Evolutionary conservation across 768 basidiomycete species (phyloP).

Genomic region (Rhodosporidiobolus odoratus): DNA sequence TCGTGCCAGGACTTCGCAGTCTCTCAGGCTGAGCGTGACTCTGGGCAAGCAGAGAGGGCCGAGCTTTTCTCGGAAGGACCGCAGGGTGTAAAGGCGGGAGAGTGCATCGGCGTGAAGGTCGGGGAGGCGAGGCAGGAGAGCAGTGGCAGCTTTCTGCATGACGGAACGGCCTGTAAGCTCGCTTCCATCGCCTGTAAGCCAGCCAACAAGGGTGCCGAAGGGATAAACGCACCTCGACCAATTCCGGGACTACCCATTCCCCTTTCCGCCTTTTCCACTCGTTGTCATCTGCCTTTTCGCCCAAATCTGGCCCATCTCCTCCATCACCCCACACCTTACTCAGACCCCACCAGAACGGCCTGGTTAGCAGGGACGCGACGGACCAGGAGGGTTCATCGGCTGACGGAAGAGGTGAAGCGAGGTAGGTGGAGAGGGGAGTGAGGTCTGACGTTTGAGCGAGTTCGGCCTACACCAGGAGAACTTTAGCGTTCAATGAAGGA

Average conservation of each 20-base stretch:
- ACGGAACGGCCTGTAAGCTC: too few relatives aligned
- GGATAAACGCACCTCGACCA: constrained; percentile 25
- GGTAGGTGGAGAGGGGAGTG: constrained; percentile 7
- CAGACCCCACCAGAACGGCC: constrained; percentile 34
- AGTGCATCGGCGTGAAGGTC: constrained; percentile 25
- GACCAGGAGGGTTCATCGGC: background rate
- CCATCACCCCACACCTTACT: constrained; percentile 11
- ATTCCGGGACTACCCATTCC: constrained; percentile 25
- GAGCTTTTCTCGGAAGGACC: constrained; percentile 13
- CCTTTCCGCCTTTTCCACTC: constrained; percentile 31
- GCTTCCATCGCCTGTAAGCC: background rate
- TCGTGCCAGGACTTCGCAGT: constrained; percentile 21
- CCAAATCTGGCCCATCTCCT: background rate
- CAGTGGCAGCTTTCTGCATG: constrained; percentile 14
- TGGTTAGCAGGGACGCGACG: constrained; percentile 14
- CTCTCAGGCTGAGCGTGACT: constrained; percentile 16
- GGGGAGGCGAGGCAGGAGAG: constrained; percentile 3
- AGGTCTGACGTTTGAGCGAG: constrained; percentile 9
- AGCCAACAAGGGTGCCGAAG: background rate
- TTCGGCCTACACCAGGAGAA: constrained; percentile 6
- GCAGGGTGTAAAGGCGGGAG: constrained; percentile 33
- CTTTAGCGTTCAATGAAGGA: accelerated
- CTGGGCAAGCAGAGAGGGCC: constrained; percentile 10
- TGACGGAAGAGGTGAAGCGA: constrained; percentile 6
- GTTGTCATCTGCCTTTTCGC: constrained; percentile 26